Percentiles rank a stretch among this genome's conserved stretches.
Evolutionary conservation across 768 basidiomycete genomes (phyloP).

Genomic region (Boletus barrowsii): DNA sequence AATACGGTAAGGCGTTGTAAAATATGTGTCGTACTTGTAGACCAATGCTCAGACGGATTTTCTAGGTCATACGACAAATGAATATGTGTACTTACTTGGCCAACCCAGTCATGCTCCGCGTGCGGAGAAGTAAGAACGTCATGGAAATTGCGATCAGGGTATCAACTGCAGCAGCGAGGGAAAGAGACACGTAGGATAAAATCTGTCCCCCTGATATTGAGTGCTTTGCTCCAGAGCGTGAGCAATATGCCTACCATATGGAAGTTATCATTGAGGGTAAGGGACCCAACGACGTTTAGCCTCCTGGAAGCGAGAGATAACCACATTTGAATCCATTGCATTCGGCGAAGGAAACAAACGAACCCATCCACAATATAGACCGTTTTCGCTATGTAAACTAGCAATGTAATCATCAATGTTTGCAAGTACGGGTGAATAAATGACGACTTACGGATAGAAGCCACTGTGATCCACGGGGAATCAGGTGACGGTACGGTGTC

Average conservation of each 20-base stretch:
- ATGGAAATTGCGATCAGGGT: slow-evolving; percentile 10
- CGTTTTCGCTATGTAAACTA: slow-evolving; percentile 2
- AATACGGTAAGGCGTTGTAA: slow-evolving; percentile 14
- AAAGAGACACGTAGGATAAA: not conserved
- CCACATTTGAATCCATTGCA: not conserved
- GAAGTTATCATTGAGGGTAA: not conserved
- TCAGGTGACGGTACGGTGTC: not conserved
- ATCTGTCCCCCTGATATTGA: not conserved
- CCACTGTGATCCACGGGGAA: not conserved
- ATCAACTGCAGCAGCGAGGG: slow-evolving; percentile 4
- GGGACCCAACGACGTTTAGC: not conserved
- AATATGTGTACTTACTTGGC: not conserved
- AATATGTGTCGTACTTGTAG: slow-evolving; percentile 2
- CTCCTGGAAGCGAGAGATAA: not conserved
- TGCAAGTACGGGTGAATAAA: not conserved
- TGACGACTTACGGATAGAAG: not conserved
- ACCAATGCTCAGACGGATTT: not conserved
- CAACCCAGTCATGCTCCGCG: not conserved
- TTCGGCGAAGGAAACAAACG: not conserved
- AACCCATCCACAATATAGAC: slow-evolving; percentile 7
- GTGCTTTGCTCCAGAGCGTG: not conserved
- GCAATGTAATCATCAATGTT: not conserved
- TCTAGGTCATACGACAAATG: not conserved
- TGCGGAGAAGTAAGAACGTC: slow-evolving; percentile 5
- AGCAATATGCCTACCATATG: not conserved